A percentile compares a stretch with the other conserved stretches of the same genome.
These are phyloP conservation scores for Jatropha podagrica DNA, from an alignment of 441 rosid genomes.

Conservation along the genomic window DNA sequence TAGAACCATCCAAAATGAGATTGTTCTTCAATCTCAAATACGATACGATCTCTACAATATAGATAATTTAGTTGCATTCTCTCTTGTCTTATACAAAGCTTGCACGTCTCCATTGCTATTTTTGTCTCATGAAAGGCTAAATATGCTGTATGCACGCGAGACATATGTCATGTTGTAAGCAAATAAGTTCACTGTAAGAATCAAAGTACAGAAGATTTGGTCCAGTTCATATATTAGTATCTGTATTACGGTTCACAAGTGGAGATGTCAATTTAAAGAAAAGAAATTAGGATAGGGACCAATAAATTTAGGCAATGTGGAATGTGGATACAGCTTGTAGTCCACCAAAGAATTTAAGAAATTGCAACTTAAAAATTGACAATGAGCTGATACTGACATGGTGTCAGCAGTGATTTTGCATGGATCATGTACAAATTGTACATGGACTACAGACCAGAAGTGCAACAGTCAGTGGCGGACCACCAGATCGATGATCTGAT, in stretches of 20 bases:
- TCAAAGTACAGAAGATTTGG: not conserved
- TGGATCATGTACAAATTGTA: constrained; percentile 10
- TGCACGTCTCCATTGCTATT: not conserved
- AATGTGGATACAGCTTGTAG: constrained; percentile 14
- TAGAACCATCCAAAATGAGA: not conserved
- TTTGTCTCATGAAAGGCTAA: not conserved
- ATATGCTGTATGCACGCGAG: not conserved
- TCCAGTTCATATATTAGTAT: not conserved
- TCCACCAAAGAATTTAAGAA: constrained; percentile 6
- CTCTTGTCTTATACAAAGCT: not conserved
- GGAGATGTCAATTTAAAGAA: constrained; percentile 8
- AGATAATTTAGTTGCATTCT: not conserved
- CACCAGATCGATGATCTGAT: constrained; percentile 22
- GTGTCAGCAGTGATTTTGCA: constrained; percentile 21
- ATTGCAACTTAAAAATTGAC: constrained; percentile 10
- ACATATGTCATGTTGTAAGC: not conserved
- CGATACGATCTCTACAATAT: not conserved
- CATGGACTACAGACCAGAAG: constrained; percentile 20
- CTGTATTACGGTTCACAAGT: not conserved
- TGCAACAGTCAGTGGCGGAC: constrained; percentile 16
- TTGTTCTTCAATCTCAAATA: not conserved
- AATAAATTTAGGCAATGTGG: constrained; percentile 4
- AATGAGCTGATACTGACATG: constrained; percentile 15
- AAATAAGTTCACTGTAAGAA: not conserved
- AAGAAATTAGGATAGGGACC: constrained; percentile 11